phyloP scores from a whole-genome alignment of 140 eudicot genomes.

The Erigeron philadelphicus region DNA sequence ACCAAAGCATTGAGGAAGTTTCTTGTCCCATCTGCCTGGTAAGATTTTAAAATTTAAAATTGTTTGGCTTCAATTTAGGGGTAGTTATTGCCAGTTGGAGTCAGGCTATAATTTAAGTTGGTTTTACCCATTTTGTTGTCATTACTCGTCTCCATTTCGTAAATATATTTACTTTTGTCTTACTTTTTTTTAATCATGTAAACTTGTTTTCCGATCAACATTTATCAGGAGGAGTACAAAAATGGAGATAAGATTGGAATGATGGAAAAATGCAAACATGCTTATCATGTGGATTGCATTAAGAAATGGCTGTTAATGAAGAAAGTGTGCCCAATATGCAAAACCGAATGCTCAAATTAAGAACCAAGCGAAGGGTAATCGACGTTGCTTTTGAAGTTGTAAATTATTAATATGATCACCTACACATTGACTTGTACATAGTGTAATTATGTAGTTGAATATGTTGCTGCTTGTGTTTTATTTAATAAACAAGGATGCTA shows the following conservation, averaged over 20 bases:
- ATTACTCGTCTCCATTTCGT: not conserved
- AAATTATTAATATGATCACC: slow-evolving; percentile 24
- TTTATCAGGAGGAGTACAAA: slow-evolving; percentile 55
- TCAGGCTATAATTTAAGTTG: not conserved
- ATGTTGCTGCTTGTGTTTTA: slow-evolving; percentile 9
- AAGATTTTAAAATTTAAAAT: not conserved
- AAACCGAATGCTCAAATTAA: slow-evolving; percentile 34
- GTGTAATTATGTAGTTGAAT: slow-evolving; percentile 18
- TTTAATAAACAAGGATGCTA: not conserved
- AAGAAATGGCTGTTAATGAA: slow-evolving; percentile 52
- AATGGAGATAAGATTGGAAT: slow-evolving; percentile 38
- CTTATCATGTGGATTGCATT: slow-evolving; percentile 49
- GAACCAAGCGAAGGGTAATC: slow-evolving; percentile 15
- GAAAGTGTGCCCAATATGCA: slow-evolving; percentile 61
- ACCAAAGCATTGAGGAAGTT: slow-evolving; percentile 28
- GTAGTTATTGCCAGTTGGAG: not conserved
- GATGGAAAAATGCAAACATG: slow-evolving; percentile 50
- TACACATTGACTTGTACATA: slow-evolving; percentile 24
- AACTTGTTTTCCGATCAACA: slow-evolving; percentile 13
- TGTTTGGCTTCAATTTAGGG: not conserved
- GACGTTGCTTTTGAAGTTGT: slow-evolving; percentile 15
- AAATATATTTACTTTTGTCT: not conserved
- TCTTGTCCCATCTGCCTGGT: slow-evolving; percentile 57
- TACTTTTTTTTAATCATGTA: not conserved
- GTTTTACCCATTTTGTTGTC: not conserved